Evolutionary conservation across 768 basidiomycete species (phyloP).

Genomic region (Mrakia gelida): DNA sequence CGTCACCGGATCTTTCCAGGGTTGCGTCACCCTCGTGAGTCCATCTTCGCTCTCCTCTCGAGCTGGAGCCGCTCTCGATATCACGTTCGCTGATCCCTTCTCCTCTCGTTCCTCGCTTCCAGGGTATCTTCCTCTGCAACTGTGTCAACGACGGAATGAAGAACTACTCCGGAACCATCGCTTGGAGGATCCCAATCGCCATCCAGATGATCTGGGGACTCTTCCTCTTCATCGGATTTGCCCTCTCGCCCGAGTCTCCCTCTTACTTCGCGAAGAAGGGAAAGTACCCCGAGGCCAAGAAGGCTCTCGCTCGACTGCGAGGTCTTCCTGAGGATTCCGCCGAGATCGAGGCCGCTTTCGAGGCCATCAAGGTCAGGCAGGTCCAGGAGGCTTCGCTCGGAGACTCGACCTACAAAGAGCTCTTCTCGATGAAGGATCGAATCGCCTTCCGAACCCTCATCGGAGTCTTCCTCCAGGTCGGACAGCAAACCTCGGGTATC

Average conservation of each 20-base stretch:
- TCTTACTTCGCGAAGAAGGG: slow-evolving; percentile 27
- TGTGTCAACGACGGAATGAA: slow-evolving; percentile 28
- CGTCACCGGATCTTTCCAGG: slow-evolving; percentile 33
- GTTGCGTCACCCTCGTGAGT: slow-evolving; percentile 31
- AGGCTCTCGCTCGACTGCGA: slow-evolving; percentile 30
- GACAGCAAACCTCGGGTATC: slow-evolving; percentile 31
- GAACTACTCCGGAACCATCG: slow-evolving; percentile 12
- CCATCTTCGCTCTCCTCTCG: too few species aligned
- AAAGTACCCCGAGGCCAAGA: slow-evolving; percentile 22
- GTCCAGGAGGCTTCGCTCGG: slow-evolving; percentile 26
- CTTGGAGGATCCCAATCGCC: slow-evolving; percentile 29
- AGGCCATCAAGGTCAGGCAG: slow-evolving; percentile 26
- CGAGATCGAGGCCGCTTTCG: slow-evolving; percentile 23
- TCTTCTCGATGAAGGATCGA: slow-evolving; percentile 28
- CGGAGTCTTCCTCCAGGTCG: slow-evolving; percentile 30
- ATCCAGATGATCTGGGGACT: slow-evolving; percentile 30
- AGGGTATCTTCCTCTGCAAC: slow-evolving; percentile 34
- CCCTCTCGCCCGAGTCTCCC: slow-evolving; percentile 33
- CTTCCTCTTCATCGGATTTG: slow-evolving; percentile 31
- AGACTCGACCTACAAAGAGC: slow-evolving; percentile 28
- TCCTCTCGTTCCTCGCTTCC: too few species aligned
- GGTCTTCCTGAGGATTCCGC: slow-evolving; percentile 10
- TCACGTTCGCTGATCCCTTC: too few species aligned
- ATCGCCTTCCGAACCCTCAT: slow-evolving; percentile 30
- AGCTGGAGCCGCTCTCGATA: too few species aligned